Evolutionary conservation across 1,139 yeast species (phyloP).

Genomic region (Martiniozyma asiatica): DNA sequence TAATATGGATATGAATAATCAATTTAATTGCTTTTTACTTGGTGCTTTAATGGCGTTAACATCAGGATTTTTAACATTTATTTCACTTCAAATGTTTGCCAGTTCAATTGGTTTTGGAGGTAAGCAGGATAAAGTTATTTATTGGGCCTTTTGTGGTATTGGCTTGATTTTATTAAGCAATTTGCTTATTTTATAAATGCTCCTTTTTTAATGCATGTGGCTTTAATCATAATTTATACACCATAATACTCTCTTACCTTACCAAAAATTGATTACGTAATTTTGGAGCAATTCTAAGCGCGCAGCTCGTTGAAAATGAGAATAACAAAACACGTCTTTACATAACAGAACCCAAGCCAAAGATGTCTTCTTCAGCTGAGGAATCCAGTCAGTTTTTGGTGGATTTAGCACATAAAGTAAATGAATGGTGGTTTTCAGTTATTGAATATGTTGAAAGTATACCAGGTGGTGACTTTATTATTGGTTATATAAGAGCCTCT

Average conservation of each 20-base stretch:
- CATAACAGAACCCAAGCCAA: too few relatives aligned
- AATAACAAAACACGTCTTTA: too few relatives aligned
- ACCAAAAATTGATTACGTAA: too few relatives aligned
- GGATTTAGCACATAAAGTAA: constrained; percentile 16
- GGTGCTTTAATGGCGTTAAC: constrained; percentile 64
- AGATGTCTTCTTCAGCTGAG: too few relatives aligned
- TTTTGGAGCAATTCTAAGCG: too few relatives aligned
- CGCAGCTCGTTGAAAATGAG: too few relatives aligned
- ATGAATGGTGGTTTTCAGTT: constrained; percentile 14
- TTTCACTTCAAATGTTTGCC: constrained; percentile 78
- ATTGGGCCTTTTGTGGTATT: constrained; percentile 19
- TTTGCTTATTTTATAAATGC: constrained; percentile 10
- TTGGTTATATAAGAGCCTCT: constrained; percentile 75
- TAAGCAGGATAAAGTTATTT: constrained; percentile 35
- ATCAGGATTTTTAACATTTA: constrained; percentile 71
- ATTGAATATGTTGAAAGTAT: constrained; percentile 21
- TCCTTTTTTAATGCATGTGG: too few relatives aligned
- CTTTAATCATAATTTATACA: too few relatives aligned
- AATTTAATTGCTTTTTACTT: constrained; percentile 27
- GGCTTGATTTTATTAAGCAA: constrained; percentile 18
- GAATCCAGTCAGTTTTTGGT: constrained; percentile 18
- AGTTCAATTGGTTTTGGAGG: constrained; percentile 67
- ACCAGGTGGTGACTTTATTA: constrained; percentile 74
- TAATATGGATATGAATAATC: constrained; percentile 17
- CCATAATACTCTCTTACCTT: too few relatives aligned